These are phyloP conservation scores for Hondaea fermentalgiana DNA, from an alignment of 108 stramenopile genomes.

Conservation along the genomic window DNA sequence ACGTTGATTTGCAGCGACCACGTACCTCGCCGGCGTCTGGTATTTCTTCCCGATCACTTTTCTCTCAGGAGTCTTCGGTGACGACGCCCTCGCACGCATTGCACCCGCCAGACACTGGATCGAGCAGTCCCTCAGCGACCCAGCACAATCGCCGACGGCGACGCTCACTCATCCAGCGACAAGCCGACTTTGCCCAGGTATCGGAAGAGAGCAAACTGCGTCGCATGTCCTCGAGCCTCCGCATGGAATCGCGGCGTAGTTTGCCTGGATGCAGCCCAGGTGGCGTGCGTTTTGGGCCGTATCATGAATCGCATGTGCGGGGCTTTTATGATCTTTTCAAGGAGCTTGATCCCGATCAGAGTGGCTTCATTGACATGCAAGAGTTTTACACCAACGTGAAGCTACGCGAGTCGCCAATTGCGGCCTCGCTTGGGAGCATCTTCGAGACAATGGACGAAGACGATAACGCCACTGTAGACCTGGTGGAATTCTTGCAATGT, in stretches of 20 bases:
- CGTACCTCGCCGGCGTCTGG: too few relatives aligned
- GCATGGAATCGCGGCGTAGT: neutral
- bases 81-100: too few relatives aligned
- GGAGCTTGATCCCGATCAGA: neutral
- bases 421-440: neutral
- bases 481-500: neutral
- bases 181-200: too few relatives aligned
- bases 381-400: neutral
- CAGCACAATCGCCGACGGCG: too few relatives aligned
- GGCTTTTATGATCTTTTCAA: neutral
- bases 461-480: neutral
- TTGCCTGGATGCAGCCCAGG: neutral
- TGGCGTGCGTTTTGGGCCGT: neutral
- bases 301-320: neutral
- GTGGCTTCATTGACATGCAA: neutral
- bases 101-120: too few relatives aligned
- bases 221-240: neutral
- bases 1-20: too few relatives aligned
- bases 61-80: too few relatives aligned
- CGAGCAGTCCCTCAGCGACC: too few relatives aligned
- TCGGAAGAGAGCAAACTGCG: neutral
- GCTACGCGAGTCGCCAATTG: neutral
- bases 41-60: too few relatives aligned
- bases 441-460: conserved; percentile 11
- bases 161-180: too few relatives aligned